These are phyloP conservation scores for Micractinium conductrix DNA, from an alignment of 139 green algal species.

Conservation along the genomic window DNA sequence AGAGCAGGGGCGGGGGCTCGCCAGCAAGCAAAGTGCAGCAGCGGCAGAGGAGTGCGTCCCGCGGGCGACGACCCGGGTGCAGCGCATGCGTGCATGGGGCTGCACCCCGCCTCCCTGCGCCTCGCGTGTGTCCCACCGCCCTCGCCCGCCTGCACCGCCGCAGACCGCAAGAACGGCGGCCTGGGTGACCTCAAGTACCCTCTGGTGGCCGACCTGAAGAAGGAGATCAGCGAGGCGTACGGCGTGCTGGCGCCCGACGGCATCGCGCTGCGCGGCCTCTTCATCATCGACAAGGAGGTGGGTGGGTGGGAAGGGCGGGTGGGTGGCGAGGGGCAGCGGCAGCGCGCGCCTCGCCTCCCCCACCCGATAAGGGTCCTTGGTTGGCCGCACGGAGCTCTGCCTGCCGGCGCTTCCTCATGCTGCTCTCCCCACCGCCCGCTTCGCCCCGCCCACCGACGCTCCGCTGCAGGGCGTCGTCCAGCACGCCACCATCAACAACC, in stretches of 20 bases:
- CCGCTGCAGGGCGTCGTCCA: conserved; percentile 91
- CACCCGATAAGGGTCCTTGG: too few relatives aligned
- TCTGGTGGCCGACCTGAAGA: conserved; percentile 97
- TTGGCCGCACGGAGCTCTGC: too few relatives aligned
- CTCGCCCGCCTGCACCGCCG: not conserved
- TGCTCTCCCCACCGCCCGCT: not conserved
- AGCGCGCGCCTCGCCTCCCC: too few relatives aligned
- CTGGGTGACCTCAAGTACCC: conserved; percentile 97
- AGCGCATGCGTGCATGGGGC: not conserved
- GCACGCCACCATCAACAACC: conserved; percentile 99
- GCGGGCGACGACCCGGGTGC: not conserved
- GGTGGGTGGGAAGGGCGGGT: too few relatives aligned
- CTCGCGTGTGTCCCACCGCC: not conserved
- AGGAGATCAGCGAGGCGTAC: conserved; percentile 85
- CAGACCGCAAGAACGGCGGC: conserved; percentile 85
- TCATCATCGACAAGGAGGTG: too few relatives aligned
- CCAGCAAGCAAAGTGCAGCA: not conserved
- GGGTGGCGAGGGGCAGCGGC: too few relatives aligned
- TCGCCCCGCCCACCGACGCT: not conserved
- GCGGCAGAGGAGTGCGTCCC: not conserved
- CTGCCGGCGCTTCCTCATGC: too few relatives aligned
- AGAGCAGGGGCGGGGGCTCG: too few relatives aligned
- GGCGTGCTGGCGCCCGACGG: conserved; percentile 90
- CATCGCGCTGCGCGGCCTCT: conserved; percentile 91
- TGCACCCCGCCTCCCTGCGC: not conserved